A percentile compares a stretch with the other conserved stretches of the same genome.
Evolutionary conservation across 2,329 filamentous ascomycete species (phyloP).

Genomic region (Xylariaceae sp.): DNA sequence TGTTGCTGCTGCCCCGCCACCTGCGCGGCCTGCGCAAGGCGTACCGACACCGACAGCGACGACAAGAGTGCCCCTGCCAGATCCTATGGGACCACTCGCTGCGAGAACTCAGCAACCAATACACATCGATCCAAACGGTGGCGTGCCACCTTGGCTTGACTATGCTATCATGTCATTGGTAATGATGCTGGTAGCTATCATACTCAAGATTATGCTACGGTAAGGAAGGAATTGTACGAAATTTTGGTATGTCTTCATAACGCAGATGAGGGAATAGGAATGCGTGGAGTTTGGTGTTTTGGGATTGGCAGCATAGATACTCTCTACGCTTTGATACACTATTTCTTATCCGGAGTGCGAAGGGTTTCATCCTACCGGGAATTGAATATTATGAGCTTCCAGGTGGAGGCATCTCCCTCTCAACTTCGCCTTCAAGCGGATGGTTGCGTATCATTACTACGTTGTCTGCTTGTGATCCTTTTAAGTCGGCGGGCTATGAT

Average conservation of each 20-base stretch:
- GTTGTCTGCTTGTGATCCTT: too few relatives aligned
- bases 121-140: constrained; percentile 49
- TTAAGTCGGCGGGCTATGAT: too few relatives aligned
- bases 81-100: constrained; percentile 35
- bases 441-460: too few relatives aligned
- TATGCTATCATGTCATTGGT: constrained; percentile 77
- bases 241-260: not conserved
- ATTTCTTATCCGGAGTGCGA: too few relatives aligned
- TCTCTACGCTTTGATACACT: too few relatives aligned
- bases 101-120: constrained; percentile 30
- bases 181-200: constrained; percentile 72
- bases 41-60: constrained; percentile 40
- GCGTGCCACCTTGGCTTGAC: constrained; percentile 78
- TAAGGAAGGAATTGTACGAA: constrained; percentile 2
- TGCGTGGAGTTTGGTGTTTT: constrained; percentile 23
- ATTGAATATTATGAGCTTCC: too few relatives aligned
- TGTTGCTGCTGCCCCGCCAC: constrained; percentile 21
- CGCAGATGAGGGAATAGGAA: not conserved
- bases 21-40: constrained; percentile 35
- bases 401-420: too few relatives aligned
- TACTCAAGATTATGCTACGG: constrained; percentile 61
- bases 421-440: too few relatives aligned
- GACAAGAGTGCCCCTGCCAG: constrained; percentile 37
- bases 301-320: not conserved
- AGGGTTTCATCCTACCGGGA: too few relatives aligned